A percentile compares a stretch with the other conserved stretches of the same genome.
Evolutionary conservation across 2,329 filamentous ascomycete species (phyloP).

Genomic region (Colletotrichum abscissum): DNA sequence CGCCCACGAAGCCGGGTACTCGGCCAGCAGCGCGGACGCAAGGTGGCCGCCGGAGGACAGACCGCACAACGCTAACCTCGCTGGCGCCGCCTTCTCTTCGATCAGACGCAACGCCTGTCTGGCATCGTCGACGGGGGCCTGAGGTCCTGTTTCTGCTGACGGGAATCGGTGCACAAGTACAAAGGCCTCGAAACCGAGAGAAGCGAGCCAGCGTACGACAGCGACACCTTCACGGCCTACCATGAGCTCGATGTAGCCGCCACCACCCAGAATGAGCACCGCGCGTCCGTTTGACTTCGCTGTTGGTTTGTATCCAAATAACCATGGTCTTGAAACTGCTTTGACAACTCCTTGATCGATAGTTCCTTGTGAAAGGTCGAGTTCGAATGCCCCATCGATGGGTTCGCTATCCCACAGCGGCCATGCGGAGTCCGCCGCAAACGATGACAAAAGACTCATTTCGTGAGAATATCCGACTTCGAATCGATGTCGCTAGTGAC

Average conservation of each 20-base stretch:
- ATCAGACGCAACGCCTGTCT: constrained; percentile 37
- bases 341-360: constrained; percentile 35
- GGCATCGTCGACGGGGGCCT: constrained; percentile 38
- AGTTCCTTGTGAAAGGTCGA: constrained; percentile 24
- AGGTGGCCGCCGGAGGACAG: constrained; percentile 39
- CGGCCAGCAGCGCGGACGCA: constrained; percentile 37
- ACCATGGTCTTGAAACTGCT: constrained; percentile 36
- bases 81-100: neutral
- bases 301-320: constrained; percentile 38
- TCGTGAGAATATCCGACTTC: neutral
- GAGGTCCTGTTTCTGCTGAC: constrained; percentile 31
- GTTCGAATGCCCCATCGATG: constrained; percentile 35
- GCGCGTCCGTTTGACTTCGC: constrained; percentile 33
- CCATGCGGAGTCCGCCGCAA: constrained; percentile 35
- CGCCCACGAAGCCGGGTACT: constrained; percentile 36
- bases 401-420: constrained; percentile 35
- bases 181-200: constrained; percentile 38
- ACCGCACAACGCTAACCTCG: constrained; percentile 35
- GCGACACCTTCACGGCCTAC: constrained; percentile 38
- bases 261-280: constrained; percentile 38
- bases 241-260: constrained; percentile 40
- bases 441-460: constrained; percentile 19
- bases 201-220: constrained; percentile 38
- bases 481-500: neutral
- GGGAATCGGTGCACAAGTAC: constrained; percentile 41